phyloP scores from a whole-genome alignment of 2,329 filamentous ascomycete species.

The Drechslera avenae region DNA sequence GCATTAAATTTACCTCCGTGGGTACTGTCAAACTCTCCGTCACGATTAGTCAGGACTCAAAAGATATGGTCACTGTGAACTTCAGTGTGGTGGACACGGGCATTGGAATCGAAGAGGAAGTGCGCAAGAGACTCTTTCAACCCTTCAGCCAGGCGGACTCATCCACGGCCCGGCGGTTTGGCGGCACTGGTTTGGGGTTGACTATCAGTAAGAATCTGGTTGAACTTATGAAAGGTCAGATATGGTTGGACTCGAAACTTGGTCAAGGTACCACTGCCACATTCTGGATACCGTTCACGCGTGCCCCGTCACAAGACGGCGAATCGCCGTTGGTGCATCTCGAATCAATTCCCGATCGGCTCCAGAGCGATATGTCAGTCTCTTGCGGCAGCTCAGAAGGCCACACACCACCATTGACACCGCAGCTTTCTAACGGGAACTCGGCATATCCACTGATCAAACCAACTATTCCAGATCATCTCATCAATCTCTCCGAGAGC shows the following conservation, averaged over 20 bases:
- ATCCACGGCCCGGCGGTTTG: slow-evolving; percentile 78
- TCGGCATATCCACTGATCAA: slow-evolving; percentile 34
- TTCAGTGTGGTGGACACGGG: slow-evolving; percentile 79
- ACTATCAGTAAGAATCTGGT: slow-evolving; percentile 80
- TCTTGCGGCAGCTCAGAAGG: slow-evolving; percentile 72
- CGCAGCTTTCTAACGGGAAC: slow-evolving; percentile 28
- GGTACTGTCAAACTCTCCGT: slow-evolving; percentile 63
- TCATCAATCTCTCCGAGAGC: slow-evolving; percentile 57
- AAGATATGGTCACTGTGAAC: slow-evolving; percentile 68
- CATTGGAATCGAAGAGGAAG: slow-evolving; percentile 80
- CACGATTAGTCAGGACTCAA: slow-evolving; percentile 65
- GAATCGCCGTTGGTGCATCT: slow-evolving; percentile 64
- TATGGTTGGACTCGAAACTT: slow-evolving; percentile 69
- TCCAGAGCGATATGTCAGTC: slow-evolving; percentile 62
- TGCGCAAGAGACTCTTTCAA: slow-evolving; percentile 73
- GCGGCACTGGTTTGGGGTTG: slow-evolving; percentile 76
- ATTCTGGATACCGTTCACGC: slow-evolving; percentile 79
- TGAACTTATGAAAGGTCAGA: slow-evolving; percentile 78
- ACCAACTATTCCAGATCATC: slow-evolving; percentile 33
- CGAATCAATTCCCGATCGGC: slow-evolving; percentile 68
- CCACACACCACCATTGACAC: slow-evolving; percentile 52
- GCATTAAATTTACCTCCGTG: slow-evolving; percentile 49
- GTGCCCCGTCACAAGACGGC: slow-evolving; percentile 61
- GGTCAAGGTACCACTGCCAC: slow-evolving; percentile 74
- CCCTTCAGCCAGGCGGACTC: slow-evolving; percentile 84